Evolutionary conservation across 352 stramenopile genomes (phyloP), one percentile per base, ranked within the genome.

Genomic region (Plasmopara muralis): DNA sequence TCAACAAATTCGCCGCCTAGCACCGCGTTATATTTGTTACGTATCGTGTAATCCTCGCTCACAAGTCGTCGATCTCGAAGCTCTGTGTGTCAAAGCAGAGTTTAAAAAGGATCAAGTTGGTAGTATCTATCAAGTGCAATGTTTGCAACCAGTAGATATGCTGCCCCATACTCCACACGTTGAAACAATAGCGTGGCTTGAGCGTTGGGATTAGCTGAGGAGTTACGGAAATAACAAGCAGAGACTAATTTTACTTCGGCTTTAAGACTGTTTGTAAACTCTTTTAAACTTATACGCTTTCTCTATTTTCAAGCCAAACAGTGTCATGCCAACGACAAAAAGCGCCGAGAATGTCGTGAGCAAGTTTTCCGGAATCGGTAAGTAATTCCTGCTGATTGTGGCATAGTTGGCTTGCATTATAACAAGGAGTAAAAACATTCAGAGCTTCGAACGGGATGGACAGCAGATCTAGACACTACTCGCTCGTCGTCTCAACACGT

Each of bases 101-200:
- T 57, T 57, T 18, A 52, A 62, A 43, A 44, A 15, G 8, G 57
- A 52, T 40, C 53, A 66, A 50, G 34, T 60, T 16, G 45, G 47
- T 35, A 5, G 10, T 1, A 37, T 50, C 10, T 89, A 89, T 48
- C 51, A 50, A 0, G 63, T 87, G n/a, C 57, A 65, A 12, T 57
- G 63, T 37, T 31, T 87, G 2, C 72, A 88, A 41, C 81, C 81
- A 2, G 81, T 91, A 8, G 81, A 91, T 43, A 89, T 89, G 81
- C 66, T 91, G 16, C 81, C 81, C 8, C 77, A 91, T 45, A 91
- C 81, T 13, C 77, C 77, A 8, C 81, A 91, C 48, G 77, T 87
- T 18, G 81, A 91, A 55, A 89, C 79, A 5, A 74, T 91, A 29
- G 77, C 77, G 12, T 89, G 74, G 75, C 71, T 89, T 7, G 62